Evolutionary conservation across 2,329 filamentous ascomycete genomes (phyloP), one percentile per base, ranked within the genome.

Genomic region (Beauveria sp.): DNA sequence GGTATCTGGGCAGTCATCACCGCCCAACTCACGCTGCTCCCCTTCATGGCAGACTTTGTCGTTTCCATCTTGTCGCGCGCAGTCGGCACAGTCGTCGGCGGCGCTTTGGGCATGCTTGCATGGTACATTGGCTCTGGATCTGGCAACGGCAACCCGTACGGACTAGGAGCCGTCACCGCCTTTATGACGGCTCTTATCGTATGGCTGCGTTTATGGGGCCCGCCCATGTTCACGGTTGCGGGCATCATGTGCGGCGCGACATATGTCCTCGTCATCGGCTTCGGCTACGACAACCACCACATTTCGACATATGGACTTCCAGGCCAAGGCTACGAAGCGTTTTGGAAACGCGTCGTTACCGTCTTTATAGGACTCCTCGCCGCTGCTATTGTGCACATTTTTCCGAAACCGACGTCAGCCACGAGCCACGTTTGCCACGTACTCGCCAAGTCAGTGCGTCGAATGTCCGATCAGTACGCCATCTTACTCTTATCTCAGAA

Each of bases 1-100:
- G 79, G 80, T 0, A 69, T 83, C 0, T 83, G 80, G 80, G 78
- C 71, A 0, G 67, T 82, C 12, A 81, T 83, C 46, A 82, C 79
- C 68, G 79, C 74, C 0, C 80, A 83, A 64, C 79, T 77, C 0
- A 73, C 72, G 0, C 63, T 82, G 3, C 70, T 81, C 1, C 70
- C 78, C 4, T 82, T 81, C 64, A 76, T 80, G 71, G 76, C 78
- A 0, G 80, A 83, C 60, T 81, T 82, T 46, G 75, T 74, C 0
- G 77, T 79, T 52, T 78, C 77, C 0, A 63, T 81, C 6, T 48
- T 80, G 0, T 69, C 73, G 0, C 73, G 80, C 26, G 67, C 69
- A 0, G 56, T 74, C 1, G 80, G 78, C 3, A 81, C 80, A 0
- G 64, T 82, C 0, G 62, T 79, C 9, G 80, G 80, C 0, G 80